Conservation (phyloP, 1,139 yeast genomes). For the Blastobotrys persicus region DNA sequence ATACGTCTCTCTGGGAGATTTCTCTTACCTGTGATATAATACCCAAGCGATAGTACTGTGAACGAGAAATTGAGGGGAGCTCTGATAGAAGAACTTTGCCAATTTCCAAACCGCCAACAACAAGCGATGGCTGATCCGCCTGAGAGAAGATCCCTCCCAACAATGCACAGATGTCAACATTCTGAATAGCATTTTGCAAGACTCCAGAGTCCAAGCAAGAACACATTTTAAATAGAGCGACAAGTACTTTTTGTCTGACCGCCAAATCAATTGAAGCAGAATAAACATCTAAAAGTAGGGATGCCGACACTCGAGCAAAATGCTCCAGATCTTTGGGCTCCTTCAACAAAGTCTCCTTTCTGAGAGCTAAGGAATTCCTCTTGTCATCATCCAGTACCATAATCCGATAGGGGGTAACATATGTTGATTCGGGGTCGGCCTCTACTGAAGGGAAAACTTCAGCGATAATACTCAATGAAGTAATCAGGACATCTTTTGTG, state of each 20-base stretch:
- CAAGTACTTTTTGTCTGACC: slow-evolving; percentile 58
- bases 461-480: slow-evolving; percentile 56
- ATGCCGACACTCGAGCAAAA: slow-evolving; percentile 54
- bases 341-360: slow-evolving; percentile 19
- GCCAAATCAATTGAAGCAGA: slow-evolving; percentile 72
- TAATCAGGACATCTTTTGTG: slow-evolving; percentile 62
- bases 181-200: slow-evolving; percentile 27
- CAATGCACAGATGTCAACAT: slow-evolving; percentile 40
- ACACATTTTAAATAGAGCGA: slow-evolving; percentile 56
- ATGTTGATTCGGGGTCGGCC: slow-evolving; percentile 21
- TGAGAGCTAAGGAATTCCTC: slow-evolving; percentile 14
- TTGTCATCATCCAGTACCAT: slow-evolving; percentile 15
- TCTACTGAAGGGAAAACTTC: slow-evolving; percentile 45
- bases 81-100: slow-evolving; percentile 47
- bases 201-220: slow-evolving; percentile 31
- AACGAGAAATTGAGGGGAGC: slow-evolving; percentile 46
- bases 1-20: slow-evolving; percentile 15
- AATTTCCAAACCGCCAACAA: slow-evolving; percentile 55
- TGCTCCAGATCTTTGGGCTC: slow-evolving; percentile 26
- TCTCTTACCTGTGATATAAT: slow-evolving; percentile 51
- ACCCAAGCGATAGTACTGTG: slow-evolving; percentile 69
- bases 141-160: slow-evolving; percentile 74
- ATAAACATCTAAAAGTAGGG: slow-evolving; percentile 65
- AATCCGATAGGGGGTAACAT: slow-evolving; percentile 34
- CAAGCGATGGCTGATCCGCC: slow-evolving; percentile 39